Evolutionary conservation across 352 stramenopile genomes (phyloP), one percentile per base, ranked within the genome.

Genomic region (Thraustochytrium striatum): DNA sequence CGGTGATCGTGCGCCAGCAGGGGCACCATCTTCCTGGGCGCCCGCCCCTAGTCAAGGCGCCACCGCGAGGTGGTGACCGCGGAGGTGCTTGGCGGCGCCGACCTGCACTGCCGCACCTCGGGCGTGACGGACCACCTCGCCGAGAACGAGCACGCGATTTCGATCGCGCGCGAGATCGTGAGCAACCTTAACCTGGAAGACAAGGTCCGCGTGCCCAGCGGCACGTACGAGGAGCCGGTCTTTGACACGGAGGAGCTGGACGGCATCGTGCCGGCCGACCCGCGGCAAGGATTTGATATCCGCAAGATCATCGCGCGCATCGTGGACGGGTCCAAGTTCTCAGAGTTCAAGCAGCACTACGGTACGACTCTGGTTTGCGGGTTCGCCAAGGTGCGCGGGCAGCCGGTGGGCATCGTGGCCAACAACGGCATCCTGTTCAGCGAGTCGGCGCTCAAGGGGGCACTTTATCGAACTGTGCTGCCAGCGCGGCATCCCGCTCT

Each of bases 391-490:
- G 85, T 99, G 61, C 96, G 98, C 81, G 94, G 94, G 36, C 92
- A 95, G 83, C 90, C 91, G 1, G 89, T 98, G 9, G 96, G 95
- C 3, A 97, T 99, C 78, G 91, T 99, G 81, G 95, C 95, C 62
- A 99, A 99, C 86, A 98, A 99, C 83, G 96, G 96, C 33, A 98
- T 98, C 84, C 85, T 99, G 0, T 96, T 96, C 82, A 93, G 87
- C 21, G 92, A 97, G 83, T 92, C 90, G 33, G 78, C 87, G 28
- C 84, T 96, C 57, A 98, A 98, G 86, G 95, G 90, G 11, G 89
- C 95, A 99, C 85, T 99, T 99, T 84, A 95, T 99, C 61, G 92
- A 99, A 81, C 81, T 99, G 32, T 99, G 96, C 88, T 92, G 89
- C 82, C 95, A 99, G 84, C 87, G 95, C 47, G 88, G 91, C 50